Evolutionary conservation across 495 filamentous ascomycete genomes (phyloP), one percentile per base, ranked within the genome.

Genomic region (Rostrohypoxylon terebratum): DNA sequence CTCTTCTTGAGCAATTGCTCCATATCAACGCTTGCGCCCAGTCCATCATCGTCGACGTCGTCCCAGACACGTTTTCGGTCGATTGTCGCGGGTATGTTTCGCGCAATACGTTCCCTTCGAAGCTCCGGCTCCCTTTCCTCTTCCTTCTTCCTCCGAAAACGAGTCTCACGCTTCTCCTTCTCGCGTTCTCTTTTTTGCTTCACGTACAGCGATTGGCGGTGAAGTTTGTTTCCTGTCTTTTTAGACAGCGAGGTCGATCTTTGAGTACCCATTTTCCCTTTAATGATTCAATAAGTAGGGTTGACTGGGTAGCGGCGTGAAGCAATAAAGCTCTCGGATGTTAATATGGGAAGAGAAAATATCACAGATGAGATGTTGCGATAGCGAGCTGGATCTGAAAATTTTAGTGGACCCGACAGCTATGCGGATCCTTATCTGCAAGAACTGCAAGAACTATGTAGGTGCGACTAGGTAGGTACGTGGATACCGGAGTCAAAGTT

Each of bases 51-150:
- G 63, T 92, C 92, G n/a, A 91, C 88, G 42, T 96, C 92, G 75
- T 98, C 96, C 95, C 94, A 99, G 58, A 93, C 88, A 77, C 96
- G 83, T 85, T 97, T 98, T 51, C 89, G 87, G 69, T 98, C 96
- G 21, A 98, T 87, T 2, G 93, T 97, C 42, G 88, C 77, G 1
- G 96, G 93, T 42, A 94, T 84, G 82, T 98, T 98, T 71, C 85
- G 87, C 69, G 85, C 89, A 54, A 93, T 83, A 71, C 96, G 86
- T 59, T 90, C 87, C 59, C 87, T 87, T 58, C 88, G 87, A 55
- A 97, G 79, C 47, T 86, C 84, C n/a, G 96, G 94, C 72, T 98
- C 87, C 78, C 90, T 91, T 71, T 90, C 87, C 80, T 99, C 96
- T 77, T 96, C 91, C 77, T 88, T 91, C 80, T 93, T 94, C 42